Evolutionary conservation across 352 stramenopile species (phyloP).

Genomic region (Stramenopiles sp.): DNA sequence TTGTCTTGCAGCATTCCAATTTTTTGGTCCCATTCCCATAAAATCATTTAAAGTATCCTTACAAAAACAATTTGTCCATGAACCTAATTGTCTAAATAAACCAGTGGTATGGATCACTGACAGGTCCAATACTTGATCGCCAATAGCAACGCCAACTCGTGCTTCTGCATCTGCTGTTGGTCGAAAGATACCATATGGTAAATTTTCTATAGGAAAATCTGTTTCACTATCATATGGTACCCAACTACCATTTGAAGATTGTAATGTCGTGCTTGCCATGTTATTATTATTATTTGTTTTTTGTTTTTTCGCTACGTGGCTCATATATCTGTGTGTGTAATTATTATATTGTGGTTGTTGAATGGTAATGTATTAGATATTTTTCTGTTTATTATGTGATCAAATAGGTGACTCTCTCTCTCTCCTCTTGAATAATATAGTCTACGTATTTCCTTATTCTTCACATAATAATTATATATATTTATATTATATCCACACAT

Average conservation of each 20-base stretch:
- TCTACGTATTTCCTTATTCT: no score
- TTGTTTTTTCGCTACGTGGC: background rate
- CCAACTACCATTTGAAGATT: no score
- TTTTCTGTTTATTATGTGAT: no score
- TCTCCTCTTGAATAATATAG: no score
- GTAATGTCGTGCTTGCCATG: no score
- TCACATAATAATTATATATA: no score
- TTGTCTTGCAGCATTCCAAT: slow-evolving; percentile 58
- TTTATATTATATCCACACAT: no score
- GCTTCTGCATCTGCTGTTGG: slow-evolving; percentile 20
- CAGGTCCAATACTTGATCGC: slow-evolving; percentile 51
- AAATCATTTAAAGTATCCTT: slow-evolving; percentile 68
- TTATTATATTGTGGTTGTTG: no score
- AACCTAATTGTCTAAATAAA: slow-evolving; percentile 50
- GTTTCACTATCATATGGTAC: slow-evolving; percentile 2
- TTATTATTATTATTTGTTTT: background rate
- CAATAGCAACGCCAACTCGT: slow-evolving; percentile 53
- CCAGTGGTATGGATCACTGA: slow-evolving; percentile 58
- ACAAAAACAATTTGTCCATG: slow-evolving; percentile 24
- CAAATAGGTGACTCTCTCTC: no score
- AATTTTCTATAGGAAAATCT: slow-evolving; percentile 79
- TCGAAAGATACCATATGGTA: slow-evolving; percentile 79
- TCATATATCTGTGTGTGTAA: no score
- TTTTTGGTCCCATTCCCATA: slow-evolving; percentile 55
- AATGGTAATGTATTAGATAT: no score